Evolutionary conservation across 202 grass and related monocot species (phyloP).

Genomic region (Digitaria exilis): DNA sequence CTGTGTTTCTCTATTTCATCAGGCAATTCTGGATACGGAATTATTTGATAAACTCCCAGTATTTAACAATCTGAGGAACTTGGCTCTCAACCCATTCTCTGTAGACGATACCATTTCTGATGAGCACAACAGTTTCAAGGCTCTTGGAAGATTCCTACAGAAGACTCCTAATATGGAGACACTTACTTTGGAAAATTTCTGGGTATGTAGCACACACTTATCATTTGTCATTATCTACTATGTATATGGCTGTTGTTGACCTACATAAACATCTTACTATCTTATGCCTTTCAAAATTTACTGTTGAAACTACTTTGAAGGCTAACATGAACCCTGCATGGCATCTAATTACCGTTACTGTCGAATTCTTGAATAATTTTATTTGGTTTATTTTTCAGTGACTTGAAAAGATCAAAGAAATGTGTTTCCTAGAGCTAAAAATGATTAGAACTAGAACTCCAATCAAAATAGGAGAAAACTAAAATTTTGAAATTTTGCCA

Average conservation of each 20-base stretch:
- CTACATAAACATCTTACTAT: neutral
- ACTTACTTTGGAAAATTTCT: neutral
- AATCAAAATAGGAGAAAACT: neutral
- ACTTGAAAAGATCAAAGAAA: neutral
- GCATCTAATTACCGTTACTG: too few species aligned
- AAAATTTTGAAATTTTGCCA: neutral
- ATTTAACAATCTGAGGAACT: neutral
- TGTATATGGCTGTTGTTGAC: neutral
- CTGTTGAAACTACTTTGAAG: neutral
- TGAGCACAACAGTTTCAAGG: neutral
- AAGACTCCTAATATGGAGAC: conserved; percentile 17
- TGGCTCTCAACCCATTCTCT: neutral
- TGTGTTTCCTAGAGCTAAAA: too few species aligned
- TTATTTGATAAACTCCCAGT: neutral
- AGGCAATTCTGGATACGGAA: neutral
- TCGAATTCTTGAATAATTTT: neutral
- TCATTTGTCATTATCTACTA: neutral
- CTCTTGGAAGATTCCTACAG: neutral
- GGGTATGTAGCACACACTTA: neutral
- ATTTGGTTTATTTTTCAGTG: neutral
- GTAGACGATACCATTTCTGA: too few species aligned
- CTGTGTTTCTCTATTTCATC: neutral
- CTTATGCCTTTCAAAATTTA: neutral
- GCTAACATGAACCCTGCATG: neutral
- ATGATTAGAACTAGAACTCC: too few species aligned